Conservation (phyloP, 306 rosid genomes). For the Pyrus betulifolia region DNA sequence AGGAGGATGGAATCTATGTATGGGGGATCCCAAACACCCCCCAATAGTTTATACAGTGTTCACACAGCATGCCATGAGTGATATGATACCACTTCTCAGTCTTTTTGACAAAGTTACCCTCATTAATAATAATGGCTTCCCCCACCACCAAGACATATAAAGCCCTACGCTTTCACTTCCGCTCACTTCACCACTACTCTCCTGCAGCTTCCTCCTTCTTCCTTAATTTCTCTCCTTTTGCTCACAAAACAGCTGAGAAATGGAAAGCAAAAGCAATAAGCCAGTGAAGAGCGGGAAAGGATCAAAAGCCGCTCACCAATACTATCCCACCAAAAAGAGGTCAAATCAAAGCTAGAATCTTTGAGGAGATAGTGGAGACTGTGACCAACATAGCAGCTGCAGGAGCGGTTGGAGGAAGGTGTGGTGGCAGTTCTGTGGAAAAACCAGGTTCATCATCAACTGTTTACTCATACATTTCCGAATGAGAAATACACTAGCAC, state of each 20-base stretch:
- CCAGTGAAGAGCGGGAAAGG: background rate
- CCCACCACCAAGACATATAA: background rate
- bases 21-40: background rate
- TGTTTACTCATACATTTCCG: background rate
- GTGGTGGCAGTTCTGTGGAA: background rate
- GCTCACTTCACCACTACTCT: background rate
- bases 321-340: slow-evolving; percentile 1
- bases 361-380: background rate
- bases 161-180: background rate
- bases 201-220: background rate
- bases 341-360: background rate
- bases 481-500: background rate
- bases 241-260: background rate
- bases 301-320: background rate
- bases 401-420: background rate
- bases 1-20: background rate
- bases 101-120: background rate
- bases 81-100: background rate
- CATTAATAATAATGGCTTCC: background rate
- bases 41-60: background rate
- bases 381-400: background rate
- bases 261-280: background rate
- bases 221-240: background rate
- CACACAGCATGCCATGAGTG: background rate
- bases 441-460: background rate